phyloP scores from a whole-genome alignment of 2,329 filamentous ascomycete genomes.

The Anisogramma anomala region DNA sequence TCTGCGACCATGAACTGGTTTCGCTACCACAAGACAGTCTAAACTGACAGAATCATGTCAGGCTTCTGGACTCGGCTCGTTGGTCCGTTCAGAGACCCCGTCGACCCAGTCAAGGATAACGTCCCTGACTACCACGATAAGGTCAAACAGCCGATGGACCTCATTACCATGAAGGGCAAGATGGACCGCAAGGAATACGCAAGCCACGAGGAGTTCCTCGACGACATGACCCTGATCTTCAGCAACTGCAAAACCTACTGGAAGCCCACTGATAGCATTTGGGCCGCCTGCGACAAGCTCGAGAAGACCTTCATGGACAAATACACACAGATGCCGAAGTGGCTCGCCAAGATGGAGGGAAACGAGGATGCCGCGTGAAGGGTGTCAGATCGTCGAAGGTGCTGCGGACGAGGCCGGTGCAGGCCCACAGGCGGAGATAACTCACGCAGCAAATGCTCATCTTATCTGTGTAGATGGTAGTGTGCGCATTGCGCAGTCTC shows the following conservation, averaged over 20 bases:
- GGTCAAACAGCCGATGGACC: conserved; percentile 50
- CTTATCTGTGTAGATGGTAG: too few species aligned
- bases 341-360: conserved; percentile 43
- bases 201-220: conserved; percentile 40
- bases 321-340: conserved; percentile 47
- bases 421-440: too few species aligned
- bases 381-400: too few species aligned
- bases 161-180: conserved; percentile 47
- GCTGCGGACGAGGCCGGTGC: too few species aligned
- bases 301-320: conserved; percentile 37
- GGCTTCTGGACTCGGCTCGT: conserved; percentile 58
- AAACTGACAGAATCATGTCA: conserved; percentile 18
- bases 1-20: background rate
- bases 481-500: too few species aligned
- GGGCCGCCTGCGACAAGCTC: conserved; percentile 42
- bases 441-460: too few species aligned
- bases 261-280: conserved; percentile 44
- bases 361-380: too few species aligned
- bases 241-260: conserved; percentile 55
- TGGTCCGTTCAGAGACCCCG: conserved; percentile 48
- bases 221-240: conserved; percentile 51
- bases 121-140: conserved; percentile 52
- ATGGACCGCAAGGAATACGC: conserved; percentile 44
- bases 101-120: conserved; percentile 43
- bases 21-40: background rate